phyloP scores from a whole-genome alignment of 305 asterid species.

The Fraxinus albicans region DNA sequence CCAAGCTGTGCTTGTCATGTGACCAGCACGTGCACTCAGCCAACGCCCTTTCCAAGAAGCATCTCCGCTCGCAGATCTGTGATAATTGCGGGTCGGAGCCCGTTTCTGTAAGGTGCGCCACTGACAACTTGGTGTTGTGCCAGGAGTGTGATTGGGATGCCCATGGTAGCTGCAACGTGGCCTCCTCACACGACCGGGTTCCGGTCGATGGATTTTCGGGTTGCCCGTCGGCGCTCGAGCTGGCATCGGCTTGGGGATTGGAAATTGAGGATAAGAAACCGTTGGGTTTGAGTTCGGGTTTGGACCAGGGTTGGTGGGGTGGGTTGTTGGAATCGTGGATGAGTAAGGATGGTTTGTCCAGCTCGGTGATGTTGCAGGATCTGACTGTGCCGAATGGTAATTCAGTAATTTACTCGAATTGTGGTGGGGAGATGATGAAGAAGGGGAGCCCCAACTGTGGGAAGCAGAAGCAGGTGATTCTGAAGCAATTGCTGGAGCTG shows the following conservation, averaged over 20 bases:
- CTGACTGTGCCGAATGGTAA: slow-evolving; percentile 64
- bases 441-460: slow-evolving; percentile 55
- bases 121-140: slow-evolving; percentile 81
- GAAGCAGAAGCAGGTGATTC: slow-evolving; percentile 65
- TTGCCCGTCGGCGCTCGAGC: slow-evolving; percentile 57
- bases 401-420: slow-evolving; percentile 35
- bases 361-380: slow-evolving; percentile 37
- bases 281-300: not conserved
- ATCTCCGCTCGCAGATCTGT: slow-evolving; percentile 93
- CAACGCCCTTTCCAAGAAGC: slow-evolving; percentile 80
- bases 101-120: slow-evolving; percentile 66
- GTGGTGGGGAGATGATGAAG: slow-evolving; percentile 40
- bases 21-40: slow-evolving; percentile 95
- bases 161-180: slow-evolving; percentile 59
- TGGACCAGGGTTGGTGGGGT: slow-evolving; percentile 30
- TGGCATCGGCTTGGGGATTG: slow-evolving; percentile 90
- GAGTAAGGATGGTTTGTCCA: slow-evolving; percentile 23
- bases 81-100: slow-evolving; percentile 83
- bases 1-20: slow-evolving; percentile 80
- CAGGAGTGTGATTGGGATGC: slow-evolving; percentile 94
- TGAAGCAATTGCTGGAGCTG: slow-evolving; percentile 70
- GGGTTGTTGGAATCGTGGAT: slow-evolving; percentile 49
- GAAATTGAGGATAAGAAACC: slow-evolving; percentile 38
- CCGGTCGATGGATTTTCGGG: slow-evolving; percentile 74
- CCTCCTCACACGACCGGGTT: slow-evolving; percentile 63